Percentiles rank a stretch among this genome's conserved stretches.
Conservation (phyloP, 2,329 filamentous ascomycete genomes). For the Geoglossum cookeanum region DNA sequence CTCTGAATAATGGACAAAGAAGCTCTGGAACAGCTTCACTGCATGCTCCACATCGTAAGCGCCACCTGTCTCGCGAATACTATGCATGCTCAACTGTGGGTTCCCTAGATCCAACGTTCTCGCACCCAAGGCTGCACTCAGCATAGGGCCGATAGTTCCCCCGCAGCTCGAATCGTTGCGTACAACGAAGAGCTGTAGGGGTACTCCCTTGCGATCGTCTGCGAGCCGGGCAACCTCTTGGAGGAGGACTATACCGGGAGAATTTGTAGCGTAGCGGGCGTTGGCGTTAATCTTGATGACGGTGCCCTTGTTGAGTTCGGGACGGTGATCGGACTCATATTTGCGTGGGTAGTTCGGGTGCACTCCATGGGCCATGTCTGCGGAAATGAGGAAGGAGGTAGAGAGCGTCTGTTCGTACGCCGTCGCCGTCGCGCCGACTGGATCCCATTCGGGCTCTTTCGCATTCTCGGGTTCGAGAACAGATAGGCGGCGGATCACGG, state of each 20-base stretch:
- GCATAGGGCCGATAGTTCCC: slow-evolving; percentile 94
- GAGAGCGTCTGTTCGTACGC: slow-evolving; percentile 86
- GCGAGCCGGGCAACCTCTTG: slow-evolving; percentile 59
- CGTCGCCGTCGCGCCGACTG: slow-evolving; percentile 32
- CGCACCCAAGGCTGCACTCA: slow-evolving; percentile 68
- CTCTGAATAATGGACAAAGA: slow-evolving; percentile 68
- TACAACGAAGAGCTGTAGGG: slow-evolving; percentile 88
- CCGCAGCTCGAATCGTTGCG: slow-evolving; percentile 90
- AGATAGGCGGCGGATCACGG: slow-evolving; percentile 70
- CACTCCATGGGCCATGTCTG: slow-evolving; percentile 93
- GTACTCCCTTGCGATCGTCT: slow-evolving; percentile 38
- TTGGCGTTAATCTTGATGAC: slow-evolving; percentile 99
- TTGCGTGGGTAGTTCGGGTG: slow-evolving; percentile 89
- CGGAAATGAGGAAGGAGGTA: slow-evolving; percentile 82
- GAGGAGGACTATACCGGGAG: slow-evolving; percentile 78
- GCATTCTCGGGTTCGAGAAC: slow-evolving; percentile 30
- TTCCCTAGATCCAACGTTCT: slow-evolving; percentile 86
- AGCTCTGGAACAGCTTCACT: slow-evolving; percentile 69
- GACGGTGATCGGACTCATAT: slow-evolving; percentile 79
- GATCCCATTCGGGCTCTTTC: slow-evolving; percentile 22
- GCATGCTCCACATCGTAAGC: slow-evolving; percentile 74
- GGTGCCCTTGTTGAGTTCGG: slow-evolving; percentile 88
- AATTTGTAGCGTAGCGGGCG: slow-evolving; percentile 90
- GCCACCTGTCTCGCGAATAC: slow-evolving; percentile 82
- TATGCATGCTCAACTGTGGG: slow-evolving; percentile 91